Percentiles rank a stretch among this genome's conserved stretches.
Evolutionary conservation across 257 asterid species (phyloP).

Genomic region (Ophiorrhiza pumila): DNA sequence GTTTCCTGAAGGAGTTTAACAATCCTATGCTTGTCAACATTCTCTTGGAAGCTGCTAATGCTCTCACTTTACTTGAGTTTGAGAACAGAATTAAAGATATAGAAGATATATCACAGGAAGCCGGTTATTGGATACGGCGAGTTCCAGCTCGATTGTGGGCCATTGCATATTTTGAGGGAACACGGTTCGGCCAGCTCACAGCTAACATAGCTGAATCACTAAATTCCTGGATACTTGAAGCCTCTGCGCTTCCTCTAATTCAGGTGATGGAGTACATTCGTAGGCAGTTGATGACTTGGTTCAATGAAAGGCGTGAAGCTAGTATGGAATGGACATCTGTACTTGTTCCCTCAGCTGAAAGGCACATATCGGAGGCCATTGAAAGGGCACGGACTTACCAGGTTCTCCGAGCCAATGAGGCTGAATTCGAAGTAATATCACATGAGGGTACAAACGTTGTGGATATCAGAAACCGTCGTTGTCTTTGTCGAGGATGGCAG

Average conservation of each 20-base stretch:
- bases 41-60: constrained; percentile 67
- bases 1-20: constrained; percentile 61
- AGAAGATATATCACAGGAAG: constrained; percentile 53
- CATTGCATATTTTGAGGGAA: constrained; percentile 51
- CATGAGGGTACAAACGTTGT: constrained; percentile 52
- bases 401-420: constrained; percentile 53
- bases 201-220: constrained; percentile 45
- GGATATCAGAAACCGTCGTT: constrained; percentile 47
- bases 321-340: constrained; percentile 61
- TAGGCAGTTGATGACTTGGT: constrained; percentile 75
- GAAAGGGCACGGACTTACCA: constrained; percentile 48
- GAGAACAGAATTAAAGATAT: constrained; percentile 45
- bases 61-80: constrained; percentile 40
- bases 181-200: constrained; percentile 52
- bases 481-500: constrained; percentile 65
- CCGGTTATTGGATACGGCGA: constrained; percentile 48
- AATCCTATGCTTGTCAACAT: constrained; percentile 47
- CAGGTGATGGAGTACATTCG: constrained; percentile 80
- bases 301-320: constrained; percentile 60
- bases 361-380: constrained; percentile 54
- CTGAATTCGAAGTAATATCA: constrained; percentile 60
- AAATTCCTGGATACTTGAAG: constrained; percentile 55
- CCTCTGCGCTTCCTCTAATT: constrained; percentile 63
- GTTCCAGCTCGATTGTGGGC: constrained; percentile 66
- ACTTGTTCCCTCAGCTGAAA: constrained; percentile 59